phyloP scores from a whole-genome alignment of 1,284 basidiomycete species.

The Cerrena zonata region DNA sequence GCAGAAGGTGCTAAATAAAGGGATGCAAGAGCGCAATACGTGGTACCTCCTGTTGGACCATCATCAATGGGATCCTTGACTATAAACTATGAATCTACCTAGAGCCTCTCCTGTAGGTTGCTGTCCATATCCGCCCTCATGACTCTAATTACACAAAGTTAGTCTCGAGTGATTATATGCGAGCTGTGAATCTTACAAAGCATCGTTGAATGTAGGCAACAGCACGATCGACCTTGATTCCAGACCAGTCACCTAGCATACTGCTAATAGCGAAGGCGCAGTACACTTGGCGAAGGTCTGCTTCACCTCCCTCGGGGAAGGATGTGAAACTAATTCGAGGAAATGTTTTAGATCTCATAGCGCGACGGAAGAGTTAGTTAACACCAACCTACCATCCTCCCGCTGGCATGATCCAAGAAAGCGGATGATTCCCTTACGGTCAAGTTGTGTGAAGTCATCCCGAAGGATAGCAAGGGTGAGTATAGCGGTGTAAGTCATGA shows the following conservation, averaged over 20 bases:
- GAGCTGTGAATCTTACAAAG: conserved; percentile 44
- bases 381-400: conserved; percentile 71
- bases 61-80: neutral
- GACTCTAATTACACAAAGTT: conserved; percentile 49
- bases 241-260: conserved; percentile 74
- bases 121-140: conserved; percentile 91
- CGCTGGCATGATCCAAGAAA: conserved; percentile 72
- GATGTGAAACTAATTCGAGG: conserved; percentile 72
- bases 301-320: conserved; percentile 57
- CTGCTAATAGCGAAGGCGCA: conserved; percentile 80
- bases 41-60: conserved; percentile 69
- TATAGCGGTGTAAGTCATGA: conserved; percentile 87
- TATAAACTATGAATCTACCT: conserved; percentile 39
- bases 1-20: conserved; percentile 50
- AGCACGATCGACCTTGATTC: conserved; percentile 59
- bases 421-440: conserved; percentile 54
- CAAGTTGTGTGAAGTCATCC: conserved; percentile 69
- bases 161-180: conserved; percentile 2
- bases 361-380: neutral
- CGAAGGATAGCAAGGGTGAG: conserved; percentile 75
- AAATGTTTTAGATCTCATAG: neutral
- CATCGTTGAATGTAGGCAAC: conserved; percentile 63
- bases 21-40: conserved; percentile 84
- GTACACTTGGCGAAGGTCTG: conserved; percentile 80
- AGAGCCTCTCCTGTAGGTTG: conserved; percentile 78